Conservation (phyloP, 192 early-diverging fungal species). For the Kappamyces sp. region DNA sequence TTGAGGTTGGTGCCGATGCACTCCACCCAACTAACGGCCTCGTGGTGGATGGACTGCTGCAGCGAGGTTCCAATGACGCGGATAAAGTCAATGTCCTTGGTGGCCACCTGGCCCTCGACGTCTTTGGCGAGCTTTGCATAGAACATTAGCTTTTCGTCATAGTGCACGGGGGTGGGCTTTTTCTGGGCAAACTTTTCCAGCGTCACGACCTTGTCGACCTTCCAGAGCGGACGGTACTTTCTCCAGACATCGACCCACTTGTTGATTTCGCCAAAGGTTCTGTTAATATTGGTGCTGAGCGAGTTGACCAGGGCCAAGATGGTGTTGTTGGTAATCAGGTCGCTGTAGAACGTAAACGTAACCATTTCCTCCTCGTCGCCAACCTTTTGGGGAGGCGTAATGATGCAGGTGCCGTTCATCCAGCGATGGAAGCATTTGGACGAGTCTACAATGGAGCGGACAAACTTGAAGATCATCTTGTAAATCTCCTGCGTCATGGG, state of each 20-base stretch:
- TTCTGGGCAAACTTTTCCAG: slow-evolving; percentile 64
- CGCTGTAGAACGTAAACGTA: slow-evolving; percentile 52
- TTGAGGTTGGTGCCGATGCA: slow-evolving; percentile 50
- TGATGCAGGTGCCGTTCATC: slow-evolving; percentile 58
- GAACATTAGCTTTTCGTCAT: slow-evolving; percentile 55
- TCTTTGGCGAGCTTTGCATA: slow-evolving; percentile 56
- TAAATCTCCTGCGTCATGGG: slow-evolving; percentile 51
- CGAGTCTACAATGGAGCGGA: slow-evolving; percentile 51
- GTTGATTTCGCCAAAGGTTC: slow-evolving; percentile 43
- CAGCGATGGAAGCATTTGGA: slow-evolving; percentile 59
- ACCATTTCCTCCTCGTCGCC: slow-evolving; percentile 54
- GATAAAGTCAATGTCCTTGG: slow-evolving; percentile 55
- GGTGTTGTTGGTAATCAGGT: slow-evolving; percentile 41
- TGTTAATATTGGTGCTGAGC: slow-evolving; percentile 44
- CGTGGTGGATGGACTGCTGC: slow-evolving; percentile 45
- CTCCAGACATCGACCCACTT: slow-evolving; percentile 53
- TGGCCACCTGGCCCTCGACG: slow-evolving; percentile 41
- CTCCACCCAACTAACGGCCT: slow-evolving; percentile 49
- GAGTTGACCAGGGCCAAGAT: slow-evolving; percentile 39
- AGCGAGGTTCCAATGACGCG: slow-evolving; percentile 44
- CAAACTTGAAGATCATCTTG: slow-evolving; percentile 59
- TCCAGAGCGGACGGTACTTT: slow-evolving; percentile 59
- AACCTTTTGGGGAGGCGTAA: slow-evolving; percentile 51
- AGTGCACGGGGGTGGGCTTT: slow-evolving; percentile 49
- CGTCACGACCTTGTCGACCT: slow-evolving; percentile 59